Evolutionary conservation across 2,329 filamentous ascomycete genomes (phyloP), one percentile per base, ranked within the genome.

Genomic region (Endoconidiophora laricicola): DNA sequence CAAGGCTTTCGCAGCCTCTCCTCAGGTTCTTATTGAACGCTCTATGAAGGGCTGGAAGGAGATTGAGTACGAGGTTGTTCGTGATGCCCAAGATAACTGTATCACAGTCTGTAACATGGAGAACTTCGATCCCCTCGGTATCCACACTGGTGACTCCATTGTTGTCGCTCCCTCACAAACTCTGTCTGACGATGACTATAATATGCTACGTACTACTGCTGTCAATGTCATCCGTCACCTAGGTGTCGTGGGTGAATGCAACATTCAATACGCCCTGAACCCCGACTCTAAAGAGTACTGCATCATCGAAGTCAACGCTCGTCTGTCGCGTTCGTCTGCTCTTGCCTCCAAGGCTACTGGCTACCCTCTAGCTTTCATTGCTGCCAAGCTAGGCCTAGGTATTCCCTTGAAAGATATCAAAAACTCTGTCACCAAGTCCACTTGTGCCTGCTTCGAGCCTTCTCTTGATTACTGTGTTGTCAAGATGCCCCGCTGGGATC

Each of bases 11-110:
- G 88, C 91, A 24, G 88, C 85, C 57, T 94, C 86, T 62, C 91
- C 91, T 6, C 91, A 98, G 63, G 86, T 98, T 6, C 76, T 98
- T 50, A 93, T 98, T 59, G 91, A 98, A 70, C 81, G 85, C 64
- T 94, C 86, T 69, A 96, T 98, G 90, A 96, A 96, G 71, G 91
- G 91, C 53, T 98, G 91, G 91, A 98, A 98, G 67, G 91, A 98
- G 67, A 93, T 96, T 55, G 91, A 98, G 66, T 98, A 96, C 62
- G 91, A 98, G 66, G 91, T 96, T 55, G 91, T 98, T 39, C 83
- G 91, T 60, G 91, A 96, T 70, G 83, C 81, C 52, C 80, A 86
- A 59, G 88, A 98, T 69, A 96, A 96, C 74, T 98, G 91, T 64
- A 96, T 98, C 63, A 98, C 91, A 5, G 91, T 98, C 55, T 98